A percentile compares a stretch with the other conserved stretches of the same genome.
These are phyloP conservation scores for Niveomyces coronatus DNA, from an alignment of 2,329 filamentous ascomycete genomes.

Conservation along the genomic window DNA sequence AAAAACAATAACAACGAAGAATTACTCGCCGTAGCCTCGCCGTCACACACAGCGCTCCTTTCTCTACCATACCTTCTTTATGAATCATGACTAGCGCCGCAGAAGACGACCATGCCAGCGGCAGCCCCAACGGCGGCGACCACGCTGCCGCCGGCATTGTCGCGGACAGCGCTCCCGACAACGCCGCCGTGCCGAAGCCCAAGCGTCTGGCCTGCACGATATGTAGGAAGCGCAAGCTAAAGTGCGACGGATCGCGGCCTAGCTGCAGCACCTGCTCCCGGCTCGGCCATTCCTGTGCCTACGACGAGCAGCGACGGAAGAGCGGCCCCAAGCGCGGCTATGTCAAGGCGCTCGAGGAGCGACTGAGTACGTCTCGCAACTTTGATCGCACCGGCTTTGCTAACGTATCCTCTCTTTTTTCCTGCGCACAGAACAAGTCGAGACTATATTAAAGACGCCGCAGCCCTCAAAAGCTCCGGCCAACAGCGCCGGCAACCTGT, in stretches of 20 bases:
- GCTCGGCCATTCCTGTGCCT: slow-evolving; percentile 78
- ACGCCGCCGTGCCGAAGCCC: slow-evolving; percentile 57
- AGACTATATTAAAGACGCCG: slow-evolving; percentile 78
- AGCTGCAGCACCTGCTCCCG: slow-evolving; percentile 82
- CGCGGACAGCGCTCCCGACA: slow-evolving; percentile 36
- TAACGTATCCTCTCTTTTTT: too few species aligned
- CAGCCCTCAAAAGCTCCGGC: slow-evolving; percentile 33
- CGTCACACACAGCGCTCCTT: neutral
- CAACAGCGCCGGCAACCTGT: slow-evolving; percentile 23
- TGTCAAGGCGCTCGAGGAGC: slow-evolving; percentile 86
- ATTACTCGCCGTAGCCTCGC: too few species aligned
- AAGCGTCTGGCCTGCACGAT: slow-evolving; percentile 94
- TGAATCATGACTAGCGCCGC: slow-evolving; percentile 30
- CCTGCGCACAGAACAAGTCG: slow-evolving; percentile 66
- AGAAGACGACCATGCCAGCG: slow-evolving; percentile 24
- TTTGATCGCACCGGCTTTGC: too few species aligned
- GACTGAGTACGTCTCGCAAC: slow-evolving; percentile 74
- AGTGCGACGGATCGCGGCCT: slow-evolving; percentile 76
- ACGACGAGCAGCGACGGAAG: slow-evolving; percentile 88
- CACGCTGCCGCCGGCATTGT: slow-evolving; percentile 23
- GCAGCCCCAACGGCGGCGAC: slow-evolving; percentile 23
- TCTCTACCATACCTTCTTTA: too few species aligned
- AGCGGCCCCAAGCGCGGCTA: slow-evolving; percentile 91
- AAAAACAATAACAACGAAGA: too few species aligned
- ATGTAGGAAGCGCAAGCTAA: slow-evolving; percentile 83